Evolutionary conservation across 2,329 filamentous ascomycete genomes (phyloP), one percentile per base, ranked within the genome.

Genomic region (Ophiostoma piceae): DNA sequence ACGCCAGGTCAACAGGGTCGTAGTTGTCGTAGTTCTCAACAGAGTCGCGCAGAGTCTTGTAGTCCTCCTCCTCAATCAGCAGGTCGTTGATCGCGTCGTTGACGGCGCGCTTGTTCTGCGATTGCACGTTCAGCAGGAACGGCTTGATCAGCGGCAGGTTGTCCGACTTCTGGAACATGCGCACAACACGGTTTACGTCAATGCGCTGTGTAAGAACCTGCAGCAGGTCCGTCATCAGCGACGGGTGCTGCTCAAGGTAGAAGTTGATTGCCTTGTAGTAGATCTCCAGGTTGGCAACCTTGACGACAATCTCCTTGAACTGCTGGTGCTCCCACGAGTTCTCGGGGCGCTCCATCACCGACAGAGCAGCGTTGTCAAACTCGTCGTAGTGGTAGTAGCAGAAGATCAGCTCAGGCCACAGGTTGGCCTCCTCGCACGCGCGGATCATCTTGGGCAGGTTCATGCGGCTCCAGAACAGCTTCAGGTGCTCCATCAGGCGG

Each of bases 11-110:
- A 66, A 96, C 92, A 2, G 94, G 90, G 79, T 99, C 96, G 78
- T 98, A 99, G 82, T 99, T 99, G 84, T 99, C 95, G 80, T 97
- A 96, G 82, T 97, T 97, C 82, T 97, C 92, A 12, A 97, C 94
- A 1, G 95, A 99, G 80, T 99, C 95, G 68, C 93, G 91, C 37
- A 99, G 86, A 19, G 94, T 97, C 89, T 99, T 98, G 86, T 99
- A 94, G 79, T 99, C 96, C 78, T 99, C 96, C 80, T 99, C 95
- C 80, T 99, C 95, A 72, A 99, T 99, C 75, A 99, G 84, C 66
- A 99, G 82, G 78, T 99, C 95, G 78, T 99, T 97, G 81, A 99
- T 97, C 35, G 95, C 95, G 77, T 96, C 93, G 81, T 99, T 99
- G 77, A 99, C 95, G 68, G 92, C 92, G 74, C 93, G 92, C 89